Evolutionary conservation across 2,329 filamentous ascomycete genomes (phyloP).

Genomic region (Scedosporium boydii): DNA sequence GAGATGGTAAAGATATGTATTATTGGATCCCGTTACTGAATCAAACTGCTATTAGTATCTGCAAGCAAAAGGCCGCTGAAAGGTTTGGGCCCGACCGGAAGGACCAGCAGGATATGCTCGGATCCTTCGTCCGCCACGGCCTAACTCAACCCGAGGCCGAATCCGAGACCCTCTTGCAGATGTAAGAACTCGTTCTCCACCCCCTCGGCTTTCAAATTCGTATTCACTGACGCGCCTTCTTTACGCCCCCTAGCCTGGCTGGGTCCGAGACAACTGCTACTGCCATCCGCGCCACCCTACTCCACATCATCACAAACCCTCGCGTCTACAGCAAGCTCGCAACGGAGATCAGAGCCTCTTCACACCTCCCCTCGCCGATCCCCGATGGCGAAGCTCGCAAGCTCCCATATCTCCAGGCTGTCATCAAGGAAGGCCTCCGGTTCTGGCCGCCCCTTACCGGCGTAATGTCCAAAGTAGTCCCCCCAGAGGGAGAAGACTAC

Average conservation of each 20-base stretch:
- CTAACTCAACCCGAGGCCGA: constrained; percentile 27
- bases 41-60: constrained; percentile 24
- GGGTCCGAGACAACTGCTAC: constrained; percentile 51
- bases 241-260: constrained; percentile 27
- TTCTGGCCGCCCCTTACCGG: constrained; percentile 26
- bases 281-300: constrained; percentile 39
- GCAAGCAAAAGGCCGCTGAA: constrained; percentile 33
- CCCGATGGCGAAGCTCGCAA: constrained; percentile 22
- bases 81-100: constrained; percentile 33
- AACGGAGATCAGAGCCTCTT: constrained; percentile 27
- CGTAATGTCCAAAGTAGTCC: constrained; percentile 25
- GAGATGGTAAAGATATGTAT: not conserved
- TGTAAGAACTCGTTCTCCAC: constrained; percentile 12
- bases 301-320: constrained; percentile 40
- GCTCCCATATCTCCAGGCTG: constrained; percentile 34
- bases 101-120: constrained; percentile 40
- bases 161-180: constrained; percentile 32
- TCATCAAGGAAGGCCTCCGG: constrained; percentile 39
- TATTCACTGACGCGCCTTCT: not conserved
- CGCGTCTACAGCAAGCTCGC: constrained; percentile 35
- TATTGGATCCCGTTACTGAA: not conserved
- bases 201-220: not conserved
- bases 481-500: constrained; percentile 19
- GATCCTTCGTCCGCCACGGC: constrained; percentile 29
- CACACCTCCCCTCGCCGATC: constrained; percentile 13